A percentile compares a stretch with the other conserved stretches of the same genome.
Conservation (phyloP, 192 early-diverging fungal species). For the Gaertneriomyces semiglobifer region DNA sequence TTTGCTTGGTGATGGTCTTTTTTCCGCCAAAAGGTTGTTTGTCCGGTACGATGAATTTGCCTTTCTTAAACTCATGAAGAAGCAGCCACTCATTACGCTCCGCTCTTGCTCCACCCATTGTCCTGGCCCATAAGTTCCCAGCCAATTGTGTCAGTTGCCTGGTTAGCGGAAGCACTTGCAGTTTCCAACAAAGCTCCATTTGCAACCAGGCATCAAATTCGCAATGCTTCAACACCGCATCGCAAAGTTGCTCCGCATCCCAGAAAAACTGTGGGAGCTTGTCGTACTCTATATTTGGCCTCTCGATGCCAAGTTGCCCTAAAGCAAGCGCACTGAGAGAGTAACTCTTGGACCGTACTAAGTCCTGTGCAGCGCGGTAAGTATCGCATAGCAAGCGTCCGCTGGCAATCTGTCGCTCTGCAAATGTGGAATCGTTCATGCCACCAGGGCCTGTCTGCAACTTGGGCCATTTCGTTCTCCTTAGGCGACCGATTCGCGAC, state of each 20-base stretch:
- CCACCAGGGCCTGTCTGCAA: slow-evolving; percentile 79
- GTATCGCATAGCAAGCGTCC: slow-evolving; percentile 94
- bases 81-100: slow-evolving; percentile 94
- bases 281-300: slow-evolving; percentile 82
- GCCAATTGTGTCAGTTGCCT: slow-evolving; percentile 88
- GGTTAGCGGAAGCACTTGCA: slow-evolving; percentile 88
- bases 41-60: slow-evolving; percentile 92
- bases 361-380: slow-evolving; percentile 77
- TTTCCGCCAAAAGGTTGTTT: slow-evolving; percentile 36
- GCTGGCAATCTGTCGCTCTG: slow-evolving; percentile 70
- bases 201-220: slow-evolving; percentile 79
- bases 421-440: slow-evolving; percentile 69
- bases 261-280: slow-evolving; percentile 70
- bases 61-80: slow-evolving; percentile 91
- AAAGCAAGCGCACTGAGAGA: slow-evolving; percentile 71
- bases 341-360: slow-evolving; percentile 82
- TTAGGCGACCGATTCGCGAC: slow-evolving; percentile 84
- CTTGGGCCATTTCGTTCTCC: slow-evolving; percentile 78
- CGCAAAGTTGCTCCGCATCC: slow-evolving; percentile 54
- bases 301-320: slow-evolving; percentile 70
- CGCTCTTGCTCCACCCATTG: slow-evolving; percentile 82
- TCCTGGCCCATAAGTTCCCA: slow-evolving; percentile 92
- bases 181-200: slow-evolving; percentile 76
- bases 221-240: slow-evolving; percentile 69
- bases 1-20: slow-evolving; percentile 29